A percentile compares a stretch with the other conserved stretches of the same genome.
Evolutionary conservation across 345 rosid species (phyloP).

Genomic region (Nephelium lappaceum): DNA sequence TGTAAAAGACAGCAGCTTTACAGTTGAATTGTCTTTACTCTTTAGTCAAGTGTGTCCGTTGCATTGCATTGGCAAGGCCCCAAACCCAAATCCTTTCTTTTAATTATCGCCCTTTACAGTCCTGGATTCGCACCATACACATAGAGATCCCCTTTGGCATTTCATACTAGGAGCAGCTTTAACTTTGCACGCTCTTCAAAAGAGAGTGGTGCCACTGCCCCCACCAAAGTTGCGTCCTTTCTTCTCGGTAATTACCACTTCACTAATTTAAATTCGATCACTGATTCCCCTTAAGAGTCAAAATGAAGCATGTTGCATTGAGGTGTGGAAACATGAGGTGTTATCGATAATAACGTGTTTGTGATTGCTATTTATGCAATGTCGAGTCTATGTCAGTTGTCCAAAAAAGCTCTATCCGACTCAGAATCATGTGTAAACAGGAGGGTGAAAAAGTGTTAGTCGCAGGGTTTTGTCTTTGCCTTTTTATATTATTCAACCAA

Average conservation of each 20-base stretch:
- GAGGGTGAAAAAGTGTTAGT: background rate
- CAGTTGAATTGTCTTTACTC: slow-evolving; percentile 26
- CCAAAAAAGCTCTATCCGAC: background rate
- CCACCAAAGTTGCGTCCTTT: too few relatives aligned
- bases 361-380: background rate
- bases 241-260: too few relatives aligned
- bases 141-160: too few relatives aligned
- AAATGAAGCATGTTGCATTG: background rate
- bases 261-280: background rate
- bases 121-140: background rate
- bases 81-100: background rate
- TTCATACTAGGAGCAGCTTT: too few relatives aligned
- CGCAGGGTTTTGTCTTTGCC: background rate
- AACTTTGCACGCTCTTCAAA: too few relatives aligned
- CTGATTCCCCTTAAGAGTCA: background rate
- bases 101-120: background rate
- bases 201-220: too few relatives aligned
- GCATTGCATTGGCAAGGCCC: slow-evolving; percentile 1
- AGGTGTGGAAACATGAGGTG: background rate
- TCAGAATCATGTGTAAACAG: slow-evolving; percentile 11
- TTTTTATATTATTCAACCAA: background rate
- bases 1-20: slow-evolving; percentile 21
- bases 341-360: background rate
- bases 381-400: background rate
- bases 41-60: background rate